Evolutionary conservation across 2,329 filamentous ascomycete species (phyloP).

Genomic region (Aspergillus udagawae): DNA sequence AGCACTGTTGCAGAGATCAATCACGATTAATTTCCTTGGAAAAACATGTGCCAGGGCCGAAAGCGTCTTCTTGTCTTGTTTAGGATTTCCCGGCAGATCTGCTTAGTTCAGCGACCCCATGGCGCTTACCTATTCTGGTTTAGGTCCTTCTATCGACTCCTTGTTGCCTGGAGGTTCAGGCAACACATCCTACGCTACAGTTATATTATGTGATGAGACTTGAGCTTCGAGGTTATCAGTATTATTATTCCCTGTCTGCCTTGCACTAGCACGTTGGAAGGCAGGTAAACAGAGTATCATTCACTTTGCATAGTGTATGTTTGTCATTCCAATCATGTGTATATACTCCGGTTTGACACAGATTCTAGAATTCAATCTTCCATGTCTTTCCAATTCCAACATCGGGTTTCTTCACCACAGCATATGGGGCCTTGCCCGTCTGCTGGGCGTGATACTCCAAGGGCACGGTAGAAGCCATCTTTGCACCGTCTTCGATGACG

Average conservation of each 20-base stretch:
- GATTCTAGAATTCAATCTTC: constrained; percentile 53
- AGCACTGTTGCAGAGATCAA: background rate
- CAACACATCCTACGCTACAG: too few species aligned
- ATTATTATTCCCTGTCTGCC: background rate
- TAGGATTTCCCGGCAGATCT: background rate
- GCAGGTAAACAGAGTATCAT: background rate
- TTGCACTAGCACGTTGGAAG: too few species aligned
- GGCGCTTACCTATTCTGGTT: background rate
- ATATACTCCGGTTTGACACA: background rate
- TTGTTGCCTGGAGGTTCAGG: background rate
- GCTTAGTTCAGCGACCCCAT: background rate
- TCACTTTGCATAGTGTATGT: constrained; percentile 1
- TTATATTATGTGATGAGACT: background rate
- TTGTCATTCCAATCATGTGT: background rate
- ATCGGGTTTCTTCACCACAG: constrained; percentile 60
- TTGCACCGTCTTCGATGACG: constrained; percentile 45
- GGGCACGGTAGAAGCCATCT: constrained; percentile 46
- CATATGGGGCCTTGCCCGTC: constrained; percentile 57
- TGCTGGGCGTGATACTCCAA: constrained; percentile 54
- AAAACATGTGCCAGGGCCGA: background rate
- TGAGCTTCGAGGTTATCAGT: background rate
- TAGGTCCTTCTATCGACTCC: background rate
- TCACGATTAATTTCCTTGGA: background rate
- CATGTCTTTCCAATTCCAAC: constrained; percentile 61
- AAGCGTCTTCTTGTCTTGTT: background rate